phyloP scores from a whole-genome alignment of 495 filamentous ascomycete species.

The Xylaria scruposa region DNA sequence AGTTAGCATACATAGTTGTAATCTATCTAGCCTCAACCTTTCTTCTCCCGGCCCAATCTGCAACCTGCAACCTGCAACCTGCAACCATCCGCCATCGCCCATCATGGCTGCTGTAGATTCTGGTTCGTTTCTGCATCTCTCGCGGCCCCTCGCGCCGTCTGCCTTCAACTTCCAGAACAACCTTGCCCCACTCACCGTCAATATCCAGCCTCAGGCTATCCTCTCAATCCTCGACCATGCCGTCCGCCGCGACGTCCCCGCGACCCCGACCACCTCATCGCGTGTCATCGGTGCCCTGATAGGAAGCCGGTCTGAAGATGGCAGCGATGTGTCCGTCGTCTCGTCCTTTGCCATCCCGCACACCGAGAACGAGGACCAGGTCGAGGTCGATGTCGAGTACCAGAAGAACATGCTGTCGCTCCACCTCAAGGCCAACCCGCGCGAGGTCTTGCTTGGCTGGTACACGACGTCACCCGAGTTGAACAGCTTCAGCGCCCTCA shows the following conservation, averaged over 20 bases:
- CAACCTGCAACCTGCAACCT: too few species aligned
- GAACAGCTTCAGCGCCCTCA: conserved; percentile 96
- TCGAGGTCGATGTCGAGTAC: conserved; percentile 99
- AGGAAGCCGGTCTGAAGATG: conserved; percentile 91
- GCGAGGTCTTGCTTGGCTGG: conserved; percentile 95
- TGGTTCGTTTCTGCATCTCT: conserved; percentile 90
- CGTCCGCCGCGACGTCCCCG: conserved; percentile 82
- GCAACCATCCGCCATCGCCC: conserved; percentile 22
- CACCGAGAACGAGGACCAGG: conserved; percentile 97
- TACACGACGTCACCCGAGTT: conserved; percentile 95
- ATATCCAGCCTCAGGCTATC: conserved; percentile 95
- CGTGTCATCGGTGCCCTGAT: conserved; percentile 96
- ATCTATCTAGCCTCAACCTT: conserved; percentile 1
- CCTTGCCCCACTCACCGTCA: conserved; percentile 88
- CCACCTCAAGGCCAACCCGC: conserved; percentile 90
- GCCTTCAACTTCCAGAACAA: conserved; percentile 77
- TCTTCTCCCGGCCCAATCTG: conserved; percentile 14
- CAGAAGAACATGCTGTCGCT: conserved; percentile 98
- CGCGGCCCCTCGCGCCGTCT: conserved; percentile 85
- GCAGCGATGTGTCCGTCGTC: conserved; percentile 91
- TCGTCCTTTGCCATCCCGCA: conserved; percentile 97
- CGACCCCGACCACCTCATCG: conserved; percentile 82
- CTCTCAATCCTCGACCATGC: conserved; percentile 98
- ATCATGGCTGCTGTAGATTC: conserved; percentile 75
- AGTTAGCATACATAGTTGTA: neutral